These are phyloP conservation scores for Hypoxylon fuscum DNA, from an alignment of 495 filamentous ascomycete genomes.

Conservation along the genomic window DNA sequence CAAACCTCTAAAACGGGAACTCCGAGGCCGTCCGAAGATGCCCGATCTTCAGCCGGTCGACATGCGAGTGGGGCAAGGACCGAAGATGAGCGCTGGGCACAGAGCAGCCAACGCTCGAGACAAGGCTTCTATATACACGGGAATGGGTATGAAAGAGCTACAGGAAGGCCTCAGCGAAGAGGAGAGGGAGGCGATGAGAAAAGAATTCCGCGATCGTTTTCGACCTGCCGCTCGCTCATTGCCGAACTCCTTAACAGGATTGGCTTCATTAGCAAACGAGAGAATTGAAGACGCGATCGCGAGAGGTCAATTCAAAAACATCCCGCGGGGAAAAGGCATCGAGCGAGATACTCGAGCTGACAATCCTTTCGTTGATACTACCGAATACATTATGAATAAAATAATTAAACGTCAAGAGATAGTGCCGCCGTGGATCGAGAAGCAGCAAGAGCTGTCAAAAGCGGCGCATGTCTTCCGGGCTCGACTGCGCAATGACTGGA, in stretches of 20 bases:
- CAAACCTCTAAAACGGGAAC: slow-evolving; percentile 69
- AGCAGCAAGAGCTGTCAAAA: slow-evolving; percentile 87
- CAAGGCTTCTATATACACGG: slow-evolving; percentile 73
- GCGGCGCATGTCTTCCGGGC: slow-evolving; percentile 74
- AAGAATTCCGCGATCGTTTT: slow-evolving; percentile 84
- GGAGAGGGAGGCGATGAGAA: slow-evolving; percentile 73
- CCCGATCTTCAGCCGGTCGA: slow-evolving; percentile 65
- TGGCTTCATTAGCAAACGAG: slow-evolving; percentile 88
- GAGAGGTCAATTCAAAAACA: slow-evolving; percentile 88
- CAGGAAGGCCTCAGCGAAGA: slow-evolving; percentile 67
- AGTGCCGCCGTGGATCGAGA: slow-evolving; percentile 91
- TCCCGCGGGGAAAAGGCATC: slow-evolving; percentile 80
- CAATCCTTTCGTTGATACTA: slow-evolving; percentile 93
- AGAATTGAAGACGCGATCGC: slow-evolving; percentile 94
- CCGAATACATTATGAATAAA: slow-evolving; percentile 98
- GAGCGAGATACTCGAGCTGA: slow-evolving; percentile 82
- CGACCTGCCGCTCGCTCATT: slow-evolving; percentile 74
- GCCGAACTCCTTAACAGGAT: slow-evolving; percentile 79
- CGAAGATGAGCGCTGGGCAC: slow-evolving; percentile 56
- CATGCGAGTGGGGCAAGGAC: slow-evolving; percentile 61
- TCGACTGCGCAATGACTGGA: slow-evolving; percentile 84
- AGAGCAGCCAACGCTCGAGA: slow-evolving; percentile 83
- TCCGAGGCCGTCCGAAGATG: slow-evolving; percentile 57
- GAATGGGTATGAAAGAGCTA: slow-evolving; percentile 61
- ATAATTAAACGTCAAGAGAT: slow-evolving; percentile 95